phyloP scores from a whole-genome alignment of 2,329 filamentous ascomycete genomes.

The Cladobotryum mycophilum region DNA sequence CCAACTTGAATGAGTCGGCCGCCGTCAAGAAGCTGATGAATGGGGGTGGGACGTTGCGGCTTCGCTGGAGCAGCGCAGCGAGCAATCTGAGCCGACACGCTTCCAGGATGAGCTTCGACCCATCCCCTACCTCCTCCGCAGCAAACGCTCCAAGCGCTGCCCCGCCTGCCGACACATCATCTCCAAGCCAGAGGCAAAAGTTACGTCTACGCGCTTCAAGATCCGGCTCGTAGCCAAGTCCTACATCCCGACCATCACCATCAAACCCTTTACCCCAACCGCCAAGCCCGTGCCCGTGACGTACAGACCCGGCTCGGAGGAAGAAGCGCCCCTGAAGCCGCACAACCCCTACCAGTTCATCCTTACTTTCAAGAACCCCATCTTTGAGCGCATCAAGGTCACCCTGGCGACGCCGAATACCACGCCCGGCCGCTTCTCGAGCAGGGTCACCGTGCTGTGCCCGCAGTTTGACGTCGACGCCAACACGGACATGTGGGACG shows the following conservation, averaged over 20 bases:
- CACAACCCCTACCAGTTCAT: slow-evolving; percentile 69
- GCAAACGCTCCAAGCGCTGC: slow-evolving; percentile 91
- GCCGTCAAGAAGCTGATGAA: slow-evolving; percentile 54
- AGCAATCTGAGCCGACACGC: slow-evolving; percentile 48
- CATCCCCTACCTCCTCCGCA: slow-evolving; percentile 74
- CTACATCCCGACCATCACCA: slow-evolving; percentile 77
- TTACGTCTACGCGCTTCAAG: slow-evolving; percentile 81
- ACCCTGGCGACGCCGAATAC: slow-evolving; percentile 77
- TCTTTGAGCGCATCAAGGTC: slow-evolving; percentile 85
- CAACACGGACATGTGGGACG: slow-evolving; percentile 83
- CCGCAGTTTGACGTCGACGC: slow-evolving; percentile 91
- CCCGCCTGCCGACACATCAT: slow-evolving; percentile 90
- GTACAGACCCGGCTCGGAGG: slow-evolving; percentile 24
- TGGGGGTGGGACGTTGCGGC: slow-evolving; percentile 60
- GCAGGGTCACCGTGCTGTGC: slow-evolving; percentile 84
- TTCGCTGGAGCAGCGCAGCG: slow-evolving; percentile 41
- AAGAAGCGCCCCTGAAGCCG: slow-evolving; percentile 42
- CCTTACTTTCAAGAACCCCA: slow-evolving; percentile 84
- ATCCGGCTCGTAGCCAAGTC: slow-evolving; percentile 84
- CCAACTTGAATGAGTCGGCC: slow-evolving; percentile 54
- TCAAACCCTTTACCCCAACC: slow-evolving; percentile 54
- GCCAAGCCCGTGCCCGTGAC: slow-evolving; percentile 29
- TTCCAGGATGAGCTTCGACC: slow-evolving; percentile 74
- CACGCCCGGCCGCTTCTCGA: slow-evolving; percentile 70
- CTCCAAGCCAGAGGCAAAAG: slow-evolving; percentile 87